Conservation (phyloP, 805 yeast genomes). For the Tetrapisispora nanseiensis region DNA sequence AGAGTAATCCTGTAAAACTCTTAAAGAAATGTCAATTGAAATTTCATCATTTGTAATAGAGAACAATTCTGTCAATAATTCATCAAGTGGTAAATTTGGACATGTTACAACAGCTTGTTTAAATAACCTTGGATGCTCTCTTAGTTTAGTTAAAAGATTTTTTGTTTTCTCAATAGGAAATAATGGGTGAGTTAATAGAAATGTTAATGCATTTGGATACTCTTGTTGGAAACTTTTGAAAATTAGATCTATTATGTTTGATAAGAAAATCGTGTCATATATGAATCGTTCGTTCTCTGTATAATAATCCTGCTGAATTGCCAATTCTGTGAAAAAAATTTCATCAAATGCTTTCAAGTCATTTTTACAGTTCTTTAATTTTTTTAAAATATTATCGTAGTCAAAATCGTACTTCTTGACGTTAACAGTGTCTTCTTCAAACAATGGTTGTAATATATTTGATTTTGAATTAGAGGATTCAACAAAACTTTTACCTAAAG, state of each 20-base stretch:
- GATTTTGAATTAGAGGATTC: constrained; percentile 3
- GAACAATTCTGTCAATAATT: constrained; percentile 52
- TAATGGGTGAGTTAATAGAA: constrained; percentile 77
- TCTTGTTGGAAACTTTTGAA: constrained; percentile 26
- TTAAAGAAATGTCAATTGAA: constrained; percentile 54
- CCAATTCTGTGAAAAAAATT: constrained; percentile 24
- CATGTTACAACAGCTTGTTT: constrained; percentile 79
- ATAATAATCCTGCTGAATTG: constrained; percentile 40
- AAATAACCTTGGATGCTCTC: constrained; percentile 51
- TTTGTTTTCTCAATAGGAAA: constrained; percentile 55
- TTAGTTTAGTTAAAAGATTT: constrained; percentile 45
- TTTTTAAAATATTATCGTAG: constrained; percentile 19
- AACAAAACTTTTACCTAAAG: constrained; percentile 50
- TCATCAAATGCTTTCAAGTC: constrained; percentile 25
- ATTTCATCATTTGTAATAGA: constrained; percentile 49
- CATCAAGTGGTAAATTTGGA: constrained; percentile 54
- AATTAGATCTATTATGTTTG: constrained; percentile 35
- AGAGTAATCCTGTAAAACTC: constrained; percentile 60
- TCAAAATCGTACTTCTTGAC: constrained; percentile 10
- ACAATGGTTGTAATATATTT: constrained; percentile 20
- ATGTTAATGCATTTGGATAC: constrained; percentile 55
- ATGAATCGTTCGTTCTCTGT: constrained; percentile 57
- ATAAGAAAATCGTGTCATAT: constrained; percentile 44
- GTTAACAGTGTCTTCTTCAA: constrained; percentile 7
- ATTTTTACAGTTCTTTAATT: constrained; percentile 15